These are phyloP conservation scores for Elongisporangium senticosum DNA, from an alignment of 352 stramenopile species.

Conservation along the genomic window DNA sequence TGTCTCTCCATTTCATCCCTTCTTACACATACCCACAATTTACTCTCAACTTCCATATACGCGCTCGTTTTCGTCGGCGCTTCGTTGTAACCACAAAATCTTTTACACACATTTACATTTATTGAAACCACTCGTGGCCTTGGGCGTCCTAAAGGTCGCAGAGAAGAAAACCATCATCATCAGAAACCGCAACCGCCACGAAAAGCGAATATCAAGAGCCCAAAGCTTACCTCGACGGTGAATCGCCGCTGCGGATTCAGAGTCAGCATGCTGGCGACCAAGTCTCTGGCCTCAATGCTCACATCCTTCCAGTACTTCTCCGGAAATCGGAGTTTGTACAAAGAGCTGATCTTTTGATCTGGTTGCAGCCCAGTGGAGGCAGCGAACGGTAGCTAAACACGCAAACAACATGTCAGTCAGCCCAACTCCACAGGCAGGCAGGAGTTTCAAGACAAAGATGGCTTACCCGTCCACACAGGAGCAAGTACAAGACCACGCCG, in stretches of 20 bases:
- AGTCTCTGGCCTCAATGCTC: constrained; percentile 48
- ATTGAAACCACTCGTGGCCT: no score
- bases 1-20: no score
- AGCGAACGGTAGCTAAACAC: constrained; percentile 47
- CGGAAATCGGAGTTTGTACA: constrained; percentile 70
- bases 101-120: no score
- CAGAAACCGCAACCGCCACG: no score
- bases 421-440: not conserved
- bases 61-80: no score
- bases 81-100: no score
- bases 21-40: no score
- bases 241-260: constrained; percentile 46
- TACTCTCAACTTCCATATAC: no score
- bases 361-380: constrained; percentile 51
- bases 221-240: constrained; percentile 21
- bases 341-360: constrained; percentile 50
- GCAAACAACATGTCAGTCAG: not conserved
- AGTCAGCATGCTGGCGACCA: constrained; percentile 53
- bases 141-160: no score
- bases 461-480: constrained; percentile 93
- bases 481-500: constrained; percentile 94
- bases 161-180: no score
- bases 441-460: not conserved
- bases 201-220: no score
- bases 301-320: constrained; percentile 71